A percentile compares a stretch with the other conserved stretches of the same genome.
Conservation (phyloP, 2,329 filamentous ascomycete genomes). For the Talaromyces sp. region DNA sequence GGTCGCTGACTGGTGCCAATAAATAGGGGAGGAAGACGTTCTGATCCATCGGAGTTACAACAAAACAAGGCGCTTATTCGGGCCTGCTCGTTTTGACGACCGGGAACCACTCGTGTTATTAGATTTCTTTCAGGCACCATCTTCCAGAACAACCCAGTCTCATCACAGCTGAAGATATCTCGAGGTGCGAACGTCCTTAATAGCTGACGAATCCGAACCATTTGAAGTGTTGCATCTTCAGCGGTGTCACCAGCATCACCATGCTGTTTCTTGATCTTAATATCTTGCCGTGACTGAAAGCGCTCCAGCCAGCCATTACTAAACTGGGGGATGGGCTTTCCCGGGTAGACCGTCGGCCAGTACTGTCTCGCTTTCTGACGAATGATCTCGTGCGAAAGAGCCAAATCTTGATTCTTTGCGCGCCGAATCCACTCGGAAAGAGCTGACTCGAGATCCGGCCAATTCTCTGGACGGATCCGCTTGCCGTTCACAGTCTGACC, state of each 20-base stretch:
- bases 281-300: slow-evolving; percentile 16
- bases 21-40: slow-evolving; percentile 21
- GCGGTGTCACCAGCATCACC: slow-evolving; percentile 8
- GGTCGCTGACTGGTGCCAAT: slow-evolving; percentile 22
- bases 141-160: slow-evolving; percentile 22
- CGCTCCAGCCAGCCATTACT: slow-evolving; percentile 19
- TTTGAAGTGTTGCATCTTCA: not conserved
- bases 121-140: slow-evolving; percentile 15
- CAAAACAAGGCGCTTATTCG: slow-evolving; percentile 21
- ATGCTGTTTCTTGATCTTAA: slow-evolving; percentile 9
- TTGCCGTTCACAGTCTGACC: not conserved
- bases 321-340: slow-evolving; percentile 16
- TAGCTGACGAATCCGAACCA: slow-evolving; percentile 15
- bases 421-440: slow-evolving; percentile 6
- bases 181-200: slow-evolving; percentile 17
- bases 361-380: slow-evolving; percentile 17
- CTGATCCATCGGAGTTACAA: slow-evolving; percentile 21
- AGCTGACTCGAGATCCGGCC: slow-evolving; percentile 4
- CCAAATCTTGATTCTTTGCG: slow-evolving; percentile 6
- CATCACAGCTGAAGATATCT: slow-evolving; percentile 22
- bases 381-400: slow-evolving; percentile 11
- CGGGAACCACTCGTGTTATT: not conserved
- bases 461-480: slow-evolving; percentile 1
- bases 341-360: slow-evolving; percentile 18
- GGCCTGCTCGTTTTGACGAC: slow-evolving; percentile 16